Conservation (phyloP, 2,329 filamentous ascomycete species). For the Trichoderma sp. region DNA sequence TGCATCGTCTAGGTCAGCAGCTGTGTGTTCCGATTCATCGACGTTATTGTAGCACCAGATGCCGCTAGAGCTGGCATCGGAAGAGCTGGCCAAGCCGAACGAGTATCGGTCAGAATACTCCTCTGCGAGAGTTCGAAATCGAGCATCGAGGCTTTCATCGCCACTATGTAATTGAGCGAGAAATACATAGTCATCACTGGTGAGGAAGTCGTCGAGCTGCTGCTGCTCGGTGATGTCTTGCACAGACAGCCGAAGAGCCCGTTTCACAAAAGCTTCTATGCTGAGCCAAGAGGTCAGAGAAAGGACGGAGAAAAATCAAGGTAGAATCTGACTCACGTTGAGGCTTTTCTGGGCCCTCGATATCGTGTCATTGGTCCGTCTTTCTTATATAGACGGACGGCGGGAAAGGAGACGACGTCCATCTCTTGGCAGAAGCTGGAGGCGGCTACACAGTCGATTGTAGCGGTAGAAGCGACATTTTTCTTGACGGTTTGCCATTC, state of each 20-base stretch:
- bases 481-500: slow-evolving; percentile 28
- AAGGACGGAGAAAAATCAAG: no score
- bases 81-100: slow-evolving; percentile 39
- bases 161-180: slow-evolving; percentile 41
- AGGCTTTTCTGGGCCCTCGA: slow-evolving; percentile 45
- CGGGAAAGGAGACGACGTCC: slow-evolving; percentile 48
- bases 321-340: no score
- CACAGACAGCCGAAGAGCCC: slow-evolving; percentile 34
- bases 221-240: slow-evolving; percentile 15
- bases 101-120: slow-evolving; percentile 44
- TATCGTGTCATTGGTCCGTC: slow-evolving; percentile 42
- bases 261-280: slow-evolving; percentile 36
- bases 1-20: slow-evolving; percentile 38
- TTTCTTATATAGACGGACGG: slow-evolving; percentile 47
- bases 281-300: slow-evolving; percentile 29
- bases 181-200: slow-evolving; percentile 45
- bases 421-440: slow-evolving; percentile 44
- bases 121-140: slow-evolving; percentile 39
- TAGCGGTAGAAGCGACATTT: slow-evolving; percentile 31
- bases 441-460: slow-evolving; percentile 45
- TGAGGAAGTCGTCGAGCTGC: slow-evolving; percentile 37
- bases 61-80: background rate
- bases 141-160: slow-evolving; percentile 35
- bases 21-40: slow-evolving; percentile 40
- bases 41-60: slow-evolving; percentile 46